Evolutionary conservation across 257 asterid genomes (phyloP).

Genomic region (Solanum arcanum): DNA sequence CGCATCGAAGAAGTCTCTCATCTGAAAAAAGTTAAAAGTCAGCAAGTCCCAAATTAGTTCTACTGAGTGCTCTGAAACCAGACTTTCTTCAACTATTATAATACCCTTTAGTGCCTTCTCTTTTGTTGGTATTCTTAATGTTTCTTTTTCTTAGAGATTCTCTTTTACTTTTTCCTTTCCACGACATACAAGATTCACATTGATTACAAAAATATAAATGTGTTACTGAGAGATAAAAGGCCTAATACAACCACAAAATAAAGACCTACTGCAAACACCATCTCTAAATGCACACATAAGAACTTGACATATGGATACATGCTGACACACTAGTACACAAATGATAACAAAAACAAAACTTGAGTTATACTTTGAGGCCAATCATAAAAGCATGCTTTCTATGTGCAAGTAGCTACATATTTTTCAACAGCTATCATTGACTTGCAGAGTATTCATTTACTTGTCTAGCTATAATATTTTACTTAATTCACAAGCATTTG

Average conservation of each 20-base stretch:
- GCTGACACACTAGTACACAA: not conserved
- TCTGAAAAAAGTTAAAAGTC: constrained; percentile 24
- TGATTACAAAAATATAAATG: not conserved
- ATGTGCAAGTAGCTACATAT: not conserved
- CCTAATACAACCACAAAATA: not conserved
- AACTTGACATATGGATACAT: not conserved
- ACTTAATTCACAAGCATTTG: not conserved
- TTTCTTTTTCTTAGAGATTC: not conserved
- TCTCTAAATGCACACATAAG: not conserved
- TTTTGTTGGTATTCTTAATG: too few relatives aligned
- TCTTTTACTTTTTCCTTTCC: not conserved
- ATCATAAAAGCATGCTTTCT: not conserved
- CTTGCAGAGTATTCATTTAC: not conserved
- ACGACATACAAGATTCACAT: not conserved
- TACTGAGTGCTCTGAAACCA: not conserved
- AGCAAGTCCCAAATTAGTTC: not conserved
- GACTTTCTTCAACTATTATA: not conserved
- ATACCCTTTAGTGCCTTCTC: not conserved
- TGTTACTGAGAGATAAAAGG: not conserved
- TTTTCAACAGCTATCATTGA: not conserved
- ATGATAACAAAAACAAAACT: not conserved
- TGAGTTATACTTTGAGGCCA: not conserved
- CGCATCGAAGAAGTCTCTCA: constrained; percentile 56
- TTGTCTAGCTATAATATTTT: not conserved
- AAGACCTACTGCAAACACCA: not conserved